phyloP scores from a whole-genome alignment of 441 rosid genomes.

The Oxalis stricta region DNA sequence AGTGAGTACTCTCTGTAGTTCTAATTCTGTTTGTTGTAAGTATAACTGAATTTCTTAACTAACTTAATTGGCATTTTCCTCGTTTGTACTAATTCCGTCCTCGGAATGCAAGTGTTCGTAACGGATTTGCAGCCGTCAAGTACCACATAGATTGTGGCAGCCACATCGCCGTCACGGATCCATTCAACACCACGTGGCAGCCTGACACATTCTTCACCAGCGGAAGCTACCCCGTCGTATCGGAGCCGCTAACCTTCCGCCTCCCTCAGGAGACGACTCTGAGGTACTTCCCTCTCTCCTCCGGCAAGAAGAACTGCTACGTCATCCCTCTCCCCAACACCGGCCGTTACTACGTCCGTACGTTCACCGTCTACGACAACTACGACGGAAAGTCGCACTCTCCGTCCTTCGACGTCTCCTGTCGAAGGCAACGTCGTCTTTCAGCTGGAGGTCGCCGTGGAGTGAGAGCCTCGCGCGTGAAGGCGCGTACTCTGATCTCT shows the following conservation, averaged over 20 bases:
- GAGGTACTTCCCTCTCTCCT: conserved; percentile 83
- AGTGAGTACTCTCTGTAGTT: neutral
- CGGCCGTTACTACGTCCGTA: conserved; percentile 81
- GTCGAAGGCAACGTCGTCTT: conserved; percentile 83
- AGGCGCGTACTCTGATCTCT: conserved; percentile 91
- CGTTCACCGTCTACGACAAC: conserved; percentile 88
- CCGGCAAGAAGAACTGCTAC: conserved; percentile 95
- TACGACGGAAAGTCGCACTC: conserved; percentile 81
- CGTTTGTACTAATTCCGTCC: neutral
- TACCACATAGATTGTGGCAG: conserved; percentile 84
- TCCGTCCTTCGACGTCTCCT: conserved; percentile 75
- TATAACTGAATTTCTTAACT: conserved; percentile 10
- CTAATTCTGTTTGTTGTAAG: neutral
- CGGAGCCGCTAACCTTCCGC: conserved; percentile 78
- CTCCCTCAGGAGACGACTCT: conserved; percentile 55
- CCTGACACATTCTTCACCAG: conserved; percentile 78
- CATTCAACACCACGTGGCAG: conserved; percentile 59
- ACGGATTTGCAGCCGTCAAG: conserved; percentile 51
- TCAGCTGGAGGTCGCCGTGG: conserved; percentile 95
- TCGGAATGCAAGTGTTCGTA: no score
- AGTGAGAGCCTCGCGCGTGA: conserved; percentile 37
- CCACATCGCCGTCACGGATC: conserved; percentile 35
- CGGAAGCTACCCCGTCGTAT: conserved; percentile 53
- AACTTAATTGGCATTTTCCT: neutral
- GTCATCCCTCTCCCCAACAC: conserved; percentile 52